Percentiles rank a stretch among this genome's conserved stretches.
Conservation (phyloP, 2,329 filamentous ascomycete species). For the Fusarium xyrophilum region DNA sequence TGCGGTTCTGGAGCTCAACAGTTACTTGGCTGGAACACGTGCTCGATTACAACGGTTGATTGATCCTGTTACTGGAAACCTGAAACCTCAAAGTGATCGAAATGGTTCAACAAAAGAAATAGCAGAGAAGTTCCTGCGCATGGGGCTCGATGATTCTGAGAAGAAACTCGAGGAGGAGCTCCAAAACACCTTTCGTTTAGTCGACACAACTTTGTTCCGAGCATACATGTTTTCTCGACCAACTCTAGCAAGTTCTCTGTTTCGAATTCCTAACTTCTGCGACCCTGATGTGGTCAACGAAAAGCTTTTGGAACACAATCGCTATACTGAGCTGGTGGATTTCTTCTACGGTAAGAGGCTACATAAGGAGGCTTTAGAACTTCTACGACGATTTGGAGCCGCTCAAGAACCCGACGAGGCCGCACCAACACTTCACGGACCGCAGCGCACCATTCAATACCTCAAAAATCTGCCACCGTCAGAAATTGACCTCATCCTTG, state of each 20-base stretch:
- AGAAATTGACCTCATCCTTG: slow-evolving; percentile 87
- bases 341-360: slow-evolving; percentile 96
- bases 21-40: slow-evolving; percentile 87
- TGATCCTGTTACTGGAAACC: slow-evolving; percentile 66
- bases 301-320: slow-evolving; percentile 83
- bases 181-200: slow-evolving; percentile 77
- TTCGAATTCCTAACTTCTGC: slow-evolving; percentile 96
- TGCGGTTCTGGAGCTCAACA: slow-evolving; percentile 82
- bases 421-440: slow-evolving; percentile 72
- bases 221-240: slow-evolving; percentile 94
- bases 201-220: slow-evolving; percentile 93
- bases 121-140: slow-evolving; percentile 63
- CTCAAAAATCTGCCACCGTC: slow-evolving; percentile 88
- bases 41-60: slow-evolving; percentile 67
- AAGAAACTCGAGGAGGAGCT: slow-evolving; percentile 74
- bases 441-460: slow-evolving; percentile 84
- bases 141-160: slow-evolving; percentile 56
- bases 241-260: slow-evolving; percentile 83
- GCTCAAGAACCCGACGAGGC: slow-evolving; percentile 58
- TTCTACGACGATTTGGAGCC: slow-evolving; percentile 82
- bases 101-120: slow-evolving; percentile 56
- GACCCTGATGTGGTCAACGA: slow-evolving; percentile 95
- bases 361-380: slow-evolving; percentile 83
- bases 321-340: slow-evolving; percentile 95
- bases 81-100: slow-evolving; percentile 59